Base-by-base conservation (phyloP, 768 basidiomycete species). In the Lactarius hatsudake region DNA sequence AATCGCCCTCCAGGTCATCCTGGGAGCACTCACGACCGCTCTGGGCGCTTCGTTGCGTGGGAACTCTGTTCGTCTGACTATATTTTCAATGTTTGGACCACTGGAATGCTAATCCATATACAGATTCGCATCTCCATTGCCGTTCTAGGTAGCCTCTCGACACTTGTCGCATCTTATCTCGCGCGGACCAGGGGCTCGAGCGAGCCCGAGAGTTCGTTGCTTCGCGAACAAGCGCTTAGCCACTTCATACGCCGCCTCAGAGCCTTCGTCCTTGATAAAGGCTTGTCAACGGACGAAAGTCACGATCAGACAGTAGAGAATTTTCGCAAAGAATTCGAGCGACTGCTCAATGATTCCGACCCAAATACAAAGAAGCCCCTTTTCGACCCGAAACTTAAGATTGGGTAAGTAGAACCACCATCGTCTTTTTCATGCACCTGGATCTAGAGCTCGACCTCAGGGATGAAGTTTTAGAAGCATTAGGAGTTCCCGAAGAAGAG, bases 161-260 rank as follows among this genome's bases (percentile, higher is more conserved):
- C 89, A 0, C 23, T 90, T 26, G 82, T 86, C 15, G 88, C 89
- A 30, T 86, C 88, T 7, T 90, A 87, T 74, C 80, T 91, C 34
- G 89, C 89, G 2, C 83, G 85, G 13, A 81, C 83, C n/a, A 83
- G 88, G 30, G 88, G 88, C 15, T 86, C 87, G 0, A 82, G 83
- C 56, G 89, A 90, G 69, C 90, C 90, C 2, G 89, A 91, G 68
- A 65, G 81, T 18, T 88, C 87, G 1, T 79, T 81, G 51, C 74
- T 79, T 3, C 82, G 84, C 10, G 79, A 79, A 8, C 86, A 87
- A 69, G 86, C 88, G 67, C 78, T 91, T 1, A 86, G 88, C 38
- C 80, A 84, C 32, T 91, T 85, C 71, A 78, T 90, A 32, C 85
- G 89, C 28, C 84, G 88, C 67, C 80, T 80, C 48, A 73, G 81